Evolutionary conservation across 208 protist genomes (phyloP).

Genomic region (Acanthamoeba culbertsoni): DNA sequence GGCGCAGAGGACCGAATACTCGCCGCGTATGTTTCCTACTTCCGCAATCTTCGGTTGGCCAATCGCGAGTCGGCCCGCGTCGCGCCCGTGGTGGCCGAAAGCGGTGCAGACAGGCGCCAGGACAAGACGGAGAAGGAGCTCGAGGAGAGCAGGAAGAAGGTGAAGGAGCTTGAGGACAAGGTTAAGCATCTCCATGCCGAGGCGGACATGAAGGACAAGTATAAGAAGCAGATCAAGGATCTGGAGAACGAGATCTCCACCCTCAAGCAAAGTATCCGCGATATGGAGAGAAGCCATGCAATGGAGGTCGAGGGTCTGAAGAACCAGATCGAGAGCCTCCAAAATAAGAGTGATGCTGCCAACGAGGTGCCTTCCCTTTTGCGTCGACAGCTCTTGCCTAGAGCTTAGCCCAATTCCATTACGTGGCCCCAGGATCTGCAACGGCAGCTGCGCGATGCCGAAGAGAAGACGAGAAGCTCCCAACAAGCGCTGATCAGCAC

Average conservation of each 20-base stretch:
- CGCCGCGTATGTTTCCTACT: conserved; percentile 51
- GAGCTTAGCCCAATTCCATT: no score
- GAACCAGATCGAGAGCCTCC: neutral
- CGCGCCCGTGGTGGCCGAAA: no score
- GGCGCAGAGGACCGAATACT: conserved; percentile 19
- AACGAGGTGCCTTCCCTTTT: neutral
- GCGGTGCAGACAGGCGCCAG: no score
- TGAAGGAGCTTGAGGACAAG: conserved; percentile 50
- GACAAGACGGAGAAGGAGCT: neutral
- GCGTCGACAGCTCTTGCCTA: neutral
- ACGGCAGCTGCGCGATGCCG: neutral
- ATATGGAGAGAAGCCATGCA: neutral
- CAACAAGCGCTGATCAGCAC: neutral
- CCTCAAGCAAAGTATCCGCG: neutral
- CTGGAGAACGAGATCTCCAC: conserved; percentile 20
- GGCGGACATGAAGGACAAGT: neutral
- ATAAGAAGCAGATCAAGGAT: conserved; percentile 20
- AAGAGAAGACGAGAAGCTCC: neutral
- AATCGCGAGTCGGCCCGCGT: no score
- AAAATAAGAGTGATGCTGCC: neutral
- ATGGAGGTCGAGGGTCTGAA: conserved; percentile 21
- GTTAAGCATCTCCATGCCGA: neutral
- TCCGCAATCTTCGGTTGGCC: conserved; percentile 30
- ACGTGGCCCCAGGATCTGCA: no score
- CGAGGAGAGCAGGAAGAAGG: conserved; percentile 49